Evolutionary conservation across 768 basidiomycete species (phyloP).

Genomic region (Amylocystis lapponica): DNA sequence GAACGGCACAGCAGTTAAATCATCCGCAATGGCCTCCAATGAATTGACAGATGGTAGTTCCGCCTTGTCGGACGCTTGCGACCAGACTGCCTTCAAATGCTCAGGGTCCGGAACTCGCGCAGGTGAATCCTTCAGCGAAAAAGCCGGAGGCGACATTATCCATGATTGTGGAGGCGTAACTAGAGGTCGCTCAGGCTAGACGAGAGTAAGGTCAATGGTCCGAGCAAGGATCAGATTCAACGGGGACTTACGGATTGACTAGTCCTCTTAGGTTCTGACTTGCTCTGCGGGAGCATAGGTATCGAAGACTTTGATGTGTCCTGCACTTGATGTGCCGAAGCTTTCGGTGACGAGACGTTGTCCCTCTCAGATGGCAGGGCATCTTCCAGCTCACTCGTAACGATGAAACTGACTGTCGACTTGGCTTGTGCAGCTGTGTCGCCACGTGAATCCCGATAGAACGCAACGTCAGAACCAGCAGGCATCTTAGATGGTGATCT

Average conservation of each 20-base stretch:
- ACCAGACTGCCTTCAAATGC: constrained; percentile 81
- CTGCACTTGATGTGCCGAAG: background rate
- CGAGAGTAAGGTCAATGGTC: background rate
- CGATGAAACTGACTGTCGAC: constrained; percentile 64
- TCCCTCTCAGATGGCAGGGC: background rate
- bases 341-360: too few species aligned
- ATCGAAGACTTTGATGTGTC: background rate
- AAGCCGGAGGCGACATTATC: constrained; percentile 47
- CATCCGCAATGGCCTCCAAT: constrained; percentile 78
- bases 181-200: constrained; percentile 12
- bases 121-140: constrained; percentile 62
- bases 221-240: too few species aligned
- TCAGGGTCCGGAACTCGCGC: constrained; percentile 72
- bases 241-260: background rate
- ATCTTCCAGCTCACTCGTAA: constrained; percentile 68
- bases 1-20: constrained; percentile 73
- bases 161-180: constrained; percentile 43
- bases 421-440: constrained; percentile 45
- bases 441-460: constrained; percentile 60
- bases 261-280: constrained; percentile 1
- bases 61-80: constrained; percentile 69
- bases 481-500: constrained; percentile 69
- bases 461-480: constrained; percentile 64
- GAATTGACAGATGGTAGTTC: constrained; percentile 68
- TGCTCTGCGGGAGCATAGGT: background rate